Evolutionary conservation across 345 rosid genomes (phyloP).

Genomic region (Populus deltoides): DNA sequence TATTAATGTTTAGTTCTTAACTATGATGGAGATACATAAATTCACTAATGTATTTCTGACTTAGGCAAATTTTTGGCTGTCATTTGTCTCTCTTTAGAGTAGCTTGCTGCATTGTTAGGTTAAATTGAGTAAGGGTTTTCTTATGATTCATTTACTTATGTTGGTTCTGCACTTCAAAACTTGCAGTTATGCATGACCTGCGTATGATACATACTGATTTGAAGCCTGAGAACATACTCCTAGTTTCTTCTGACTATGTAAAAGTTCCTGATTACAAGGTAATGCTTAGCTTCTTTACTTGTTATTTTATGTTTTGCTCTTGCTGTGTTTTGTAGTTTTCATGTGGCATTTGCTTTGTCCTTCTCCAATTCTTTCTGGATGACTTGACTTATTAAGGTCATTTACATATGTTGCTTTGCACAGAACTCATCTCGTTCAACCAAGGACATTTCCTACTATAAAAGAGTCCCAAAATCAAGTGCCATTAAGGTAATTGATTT

Average conservation of each 20-base stretch:
- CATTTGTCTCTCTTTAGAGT: background rate
- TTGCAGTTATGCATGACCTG: slow-evolving; percentile 92
- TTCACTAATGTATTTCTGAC: background rate
- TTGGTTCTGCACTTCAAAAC: background rate
- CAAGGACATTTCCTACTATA: slow-evolving; percentile 52
- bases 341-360: slow-evolving; percentile 1
- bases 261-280: slow-evolving; percentile 85
- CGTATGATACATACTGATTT: slow-evolving; percentile 77
- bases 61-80: background rate
- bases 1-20: background rate
- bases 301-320: background rate
- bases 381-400: background rate
- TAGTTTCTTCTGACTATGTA: slow-evolving; percentile 69
- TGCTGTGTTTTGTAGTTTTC: background rate
- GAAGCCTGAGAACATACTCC: slow-evolving; percentile 82
- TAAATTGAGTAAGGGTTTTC: background rate
- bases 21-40: background rate
- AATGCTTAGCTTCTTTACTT: background rate
- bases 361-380: background rate
- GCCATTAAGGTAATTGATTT: slow-evolving; percentile 33
- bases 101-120: slow-evolving; percentile 14
- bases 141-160: slow-evolving; percentile 14
- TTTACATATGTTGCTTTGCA: slow-evolving; percentile 10
- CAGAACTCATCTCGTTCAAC: slow-evolving; percentile 59
- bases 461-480: slow-evolving; percentile 62